Conservation (phyloP, 345 rosid genomes). For the Eucalyptus marginata region DNA sequence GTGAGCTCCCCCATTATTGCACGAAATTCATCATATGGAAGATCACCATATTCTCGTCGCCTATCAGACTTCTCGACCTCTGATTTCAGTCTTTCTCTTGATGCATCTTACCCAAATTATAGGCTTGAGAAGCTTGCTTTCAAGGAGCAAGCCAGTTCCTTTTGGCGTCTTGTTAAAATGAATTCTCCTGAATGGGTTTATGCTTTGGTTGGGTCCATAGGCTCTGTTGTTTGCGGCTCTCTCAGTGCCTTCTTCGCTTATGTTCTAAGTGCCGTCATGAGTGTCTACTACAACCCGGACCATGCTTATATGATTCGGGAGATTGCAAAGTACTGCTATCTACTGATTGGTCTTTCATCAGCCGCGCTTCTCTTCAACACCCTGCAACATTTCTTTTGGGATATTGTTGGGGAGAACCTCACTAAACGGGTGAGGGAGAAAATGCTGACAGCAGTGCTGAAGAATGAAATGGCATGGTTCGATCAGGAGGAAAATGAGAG, state of each 20-base stretch:
- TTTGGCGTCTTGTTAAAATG: conserved; percentile 97
- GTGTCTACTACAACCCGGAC: conserved; percentile 80
- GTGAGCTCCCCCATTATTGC: conserved; percentile 97
- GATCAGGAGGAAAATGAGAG: conserved; percentile 98
- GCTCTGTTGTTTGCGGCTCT: conserved; percentile 81
- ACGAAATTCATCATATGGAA: conserved; percentile 87
- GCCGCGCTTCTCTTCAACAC: conserved; percentile 92
- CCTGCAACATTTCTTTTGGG: conserved; percentile 96
- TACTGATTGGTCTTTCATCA: conserved; percentile 87
- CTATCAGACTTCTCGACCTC: conserved; percentile 98
- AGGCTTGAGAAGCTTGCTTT: conserved; percentile 80
- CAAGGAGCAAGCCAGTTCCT: conserved; percentile 95
- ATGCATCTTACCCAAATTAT: conserved; percentile 60
- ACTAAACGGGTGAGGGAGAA: conserved; percentile 94
- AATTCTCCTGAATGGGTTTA: conserved; percentile 96
- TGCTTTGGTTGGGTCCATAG: conserved; percentile 81
- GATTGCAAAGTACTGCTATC: conserved; percentile 82
- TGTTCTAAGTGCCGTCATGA: conserved; percentile 87
- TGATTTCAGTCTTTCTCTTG: conserved; percentile 87
- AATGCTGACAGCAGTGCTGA: conserved; percentile 79
- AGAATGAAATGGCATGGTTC: conserved; percentile 97
- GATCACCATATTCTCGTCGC: conserved; percentile 92
- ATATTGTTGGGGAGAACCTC: conserved; percentile 93
- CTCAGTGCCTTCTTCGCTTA: conserved; percentile 96
- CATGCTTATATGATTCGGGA: conserved; percentile 81